phyloP scores from a whole-genome alignment of 176 grass and related monocot species.

The Alloteropsis semialata region DNA sequence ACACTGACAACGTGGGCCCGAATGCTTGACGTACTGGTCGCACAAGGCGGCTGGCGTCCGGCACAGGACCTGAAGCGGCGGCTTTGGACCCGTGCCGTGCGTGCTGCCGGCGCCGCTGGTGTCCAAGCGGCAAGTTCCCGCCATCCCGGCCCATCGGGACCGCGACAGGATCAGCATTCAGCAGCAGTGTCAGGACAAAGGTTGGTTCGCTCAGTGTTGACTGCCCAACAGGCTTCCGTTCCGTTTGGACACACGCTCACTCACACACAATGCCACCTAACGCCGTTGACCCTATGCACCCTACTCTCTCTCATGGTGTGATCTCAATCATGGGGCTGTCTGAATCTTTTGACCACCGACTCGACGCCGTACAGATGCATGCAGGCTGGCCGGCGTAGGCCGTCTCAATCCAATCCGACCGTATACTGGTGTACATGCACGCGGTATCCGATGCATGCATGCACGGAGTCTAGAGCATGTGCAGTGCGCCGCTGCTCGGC shows the following conservation, averaged over 20 bases:
- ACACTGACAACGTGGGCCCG: background rate
- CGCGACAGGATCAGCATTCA: background rate
- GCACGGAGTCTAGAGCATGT: background rate
- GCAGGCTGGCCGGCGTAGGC: background rate
- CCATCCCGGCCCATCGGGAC: background rate
- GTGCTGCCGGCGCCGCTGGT: background rate
- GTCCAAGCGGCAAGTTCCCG: background rate
- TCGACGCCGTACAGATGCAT: background rate
- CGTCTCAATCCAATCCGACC: background rate
- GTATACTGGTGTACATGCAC: background rate
- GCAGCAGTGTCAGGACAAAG: background rate
- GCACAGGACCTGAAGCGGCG: background rate
- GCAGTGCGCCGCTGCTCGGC: background rate
- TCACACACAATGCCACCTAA: background rate
- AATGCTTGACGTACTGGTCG: background rate
- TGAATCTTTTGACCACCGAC: slow-evolving; percentile 33
- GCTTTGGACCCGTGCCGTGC: background rate
- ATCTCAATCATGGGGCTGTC: slow-evolving; percentile 33
- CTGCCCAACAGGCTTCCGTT: background rate
- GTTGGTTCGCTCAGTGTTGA: background rate
- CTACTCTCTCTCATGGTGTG: background rate
- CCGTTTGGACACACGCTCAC: background rate
- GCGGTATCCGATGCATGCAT: background rate
- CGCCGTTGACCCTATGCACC: background rate
- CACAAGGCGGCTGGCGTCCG: background rate